phyloP scores from a whole-genome alignment of 179 eudicot genomes.

The Actinidia arguta region DNA sequence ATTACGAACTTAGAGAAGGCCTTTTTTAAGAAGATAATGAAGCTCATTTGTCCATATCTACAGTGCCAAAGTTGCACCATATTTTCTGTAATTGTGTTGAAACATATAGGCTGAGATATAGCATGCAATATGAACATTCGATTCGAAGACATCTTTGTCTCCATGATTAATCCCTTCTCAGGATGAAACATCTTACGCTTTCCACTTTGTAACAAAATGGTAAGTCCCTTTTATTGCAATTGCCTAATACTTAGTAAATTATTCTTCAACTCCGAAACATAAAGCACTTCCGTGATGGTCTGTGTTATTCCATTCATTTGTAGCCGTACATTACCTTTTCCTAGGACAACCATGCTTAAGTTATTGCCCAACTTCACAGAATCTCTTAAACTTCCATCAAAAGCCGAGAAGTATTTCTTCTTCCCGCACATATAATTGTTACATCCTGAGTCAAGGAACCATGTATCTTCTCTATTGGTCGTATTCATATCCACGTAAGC shows the following conservation, averaged over 20 bases:
- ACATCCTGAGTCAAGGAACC: slow-evolving; percentile 22
- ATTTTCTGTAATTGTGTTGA: neutral
- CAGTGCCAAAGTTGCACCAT: neutral
- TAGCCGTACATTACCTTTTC: neutral
- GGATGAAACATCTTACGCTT: neutral
- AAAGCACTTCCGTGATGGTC: neutral
- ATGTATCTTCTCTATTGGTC: neutral
- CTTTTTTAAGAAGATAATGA: too few species aligned
- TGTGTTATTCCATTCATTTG: neutral
- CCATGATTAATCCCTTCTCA: neutral
- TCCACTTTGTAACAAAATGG: neutral
- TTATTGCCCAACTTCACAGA: neutral
- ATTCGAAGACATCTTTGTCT: neutral
- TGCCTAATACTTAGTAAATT: slow-evolving; percentile 1
- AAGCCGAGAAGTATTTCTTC: neutral
- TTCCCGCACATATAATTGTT: slow-evolving; percentile 15
- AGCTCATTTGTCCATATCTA: too few species aligned
- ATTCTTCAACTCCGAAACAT: neutral
- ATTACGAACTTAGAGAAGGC: too few species aligned
- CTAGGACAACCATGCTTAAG: neutral
- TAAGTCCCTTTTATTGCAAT: neutral
- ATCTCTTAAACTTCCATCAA: neutral
- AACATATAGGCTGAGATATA: neutral
- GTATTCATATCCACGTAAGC: neutral
- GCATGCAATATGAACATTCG: neutral